A percentile compares a stretch with the other conserved stretches of the same genome.
Conservation (phyloP, 2,329 filamentous ascomycete species). For the Tolypocladium paradoxum region DNA sequence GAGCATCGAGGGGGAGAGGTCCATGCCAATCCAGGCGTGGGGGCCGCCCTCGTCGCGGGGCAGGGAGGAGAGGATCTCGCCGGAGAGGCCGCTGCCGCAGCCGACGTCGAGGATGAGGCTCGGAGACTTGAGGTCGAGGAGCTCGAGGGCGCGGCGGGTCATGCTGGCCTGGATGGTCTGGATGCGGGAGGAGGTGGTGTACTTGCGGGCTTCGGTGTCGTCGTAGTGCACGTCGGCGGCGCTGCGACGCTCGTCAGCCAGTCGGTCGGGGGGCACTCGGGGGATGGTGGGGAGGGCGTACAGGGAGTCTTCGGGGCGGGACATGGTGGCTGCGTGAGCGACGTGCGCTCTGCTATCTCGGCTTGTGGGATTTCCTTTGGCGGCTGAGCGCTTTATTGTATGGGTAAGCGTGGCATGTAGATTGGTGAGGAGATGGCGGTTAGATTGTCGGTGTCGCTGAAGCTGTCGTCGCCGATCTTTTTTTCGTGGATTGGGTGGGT, state of each 20-base stretch:
- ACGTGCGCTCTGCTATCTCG: background rate
- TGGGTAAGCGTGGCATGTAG: background rate
- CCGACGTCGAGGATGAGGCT: slow-evolving; percentile 94
- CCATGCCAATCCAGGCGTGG: slow-evolving; percentile 96
- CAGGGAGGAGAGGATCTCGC: slow-evolving; percentile 78
- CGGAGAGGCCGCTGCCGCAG: slow-evolving; percentile 87
- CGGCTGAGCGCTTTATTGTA: background rate
- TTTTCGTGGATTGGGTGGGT: background rate
- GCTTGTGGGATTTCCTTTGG: too few relatives aligned
- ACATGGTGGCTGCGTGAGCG: slow-evolving; percentile 53
- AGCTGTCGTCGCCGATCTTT: background rate
- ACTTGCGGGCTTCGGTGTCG: slow-evolving; percentile 90
- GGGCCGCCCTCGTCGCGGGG: slow-evolving; percentile 63
- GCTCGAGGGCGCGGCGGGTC: slow-evolving; percentile 85
- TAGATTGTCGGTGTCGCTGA: background rate
- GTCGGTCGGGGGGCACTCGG: too few relatives aligned
- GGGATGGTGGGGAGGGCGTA: slow-evolving; percentile 31
- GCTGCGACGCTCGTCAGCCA: slow-evolving; percentile 1
- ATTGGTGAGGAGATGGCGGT: background rate
- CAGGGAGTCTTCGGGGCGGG: slow-evolving; percentile 92
- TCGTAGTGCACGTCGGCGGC: slow-evolving; percentile 97
- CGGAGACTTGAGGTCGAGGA: slow-evolving; percentile 69
- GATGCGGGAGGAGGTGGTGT: slow-evolving; percentile 92
- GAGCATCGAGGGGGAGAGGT: slow-evolving; percentile 93
- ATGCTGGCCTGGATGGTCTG: slow-evolving; percentile 91